Percentiles rank a stretch among this genome's conserved stretches.
These are phyloP conservation scores for Meyerozyma guilliermondii DNA, from an alignment of 1,139 yeast genomes.

Conservation along the genomic window DNA sequence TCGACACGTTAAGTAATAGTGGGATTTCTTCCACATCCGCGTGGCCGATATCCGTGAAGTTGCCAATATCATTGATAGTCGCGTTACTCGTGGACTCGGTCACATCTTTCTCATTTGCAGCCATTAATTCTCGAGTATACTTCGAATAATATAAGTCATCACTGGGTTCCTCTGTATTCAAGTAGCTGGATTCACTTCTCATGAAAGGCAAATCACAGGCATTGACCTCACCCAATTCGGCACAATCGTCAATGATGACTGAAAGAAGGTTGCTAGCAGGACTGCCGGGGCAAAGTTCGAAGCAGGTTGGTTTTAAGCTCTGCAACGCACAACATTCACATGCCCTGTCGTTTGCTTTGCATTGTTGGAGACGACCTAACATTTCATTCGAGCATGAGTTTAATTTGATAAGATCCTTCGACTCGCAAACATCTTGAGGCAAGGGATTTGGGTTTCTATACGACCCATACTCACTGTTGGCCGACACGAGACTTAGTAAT, in stretches of 20 bases:
- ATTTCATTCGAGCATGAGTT: conserved; percentile 44
- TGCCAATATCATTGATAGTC: background rate
- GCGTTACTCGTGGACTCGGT: background rate
- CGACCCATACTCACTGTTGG: conserved; percentile 28
- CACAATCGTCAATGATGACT: conserved; percentile 42
- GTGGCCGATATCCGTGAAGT: background rate
- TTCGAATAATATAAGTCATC: background rate
- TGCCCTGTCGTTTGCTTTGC: conserved; percentile 49
- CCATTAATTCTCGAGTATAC: background rate
- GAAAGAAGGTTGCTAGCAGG: conserved; percentile 44
- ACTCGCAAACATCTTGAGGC: conserved; percentile 30
- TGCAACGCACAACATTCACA: conserved; percentile 55
- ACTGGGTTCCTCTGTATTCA: background rate
- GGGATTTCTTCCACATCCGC: background rate
- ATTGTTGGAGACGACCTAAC: conserved; percentile 38
- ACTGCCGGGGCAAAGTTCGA: conserved; percentile 44
- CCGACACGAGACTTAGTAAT: background rate
- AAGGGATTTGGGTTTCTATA: conserved; percentile 46
- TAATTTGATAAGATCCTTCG: conserved; percentile 38
- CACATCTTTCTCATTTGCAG: background rate
- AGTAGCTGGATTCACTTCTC: conserved; percentile 23
- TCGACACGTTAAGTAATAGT: background rate
- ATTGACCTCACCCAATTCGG: conserved; percentile 41
- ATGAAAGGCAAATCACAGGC: conserved; percentile 48
- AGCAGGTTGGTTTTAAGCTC: conserved; percentile 40